Percentiles rank a stretch among this genome's conserved stretches.
Conservation (phyloP, 495 filamentous ascomycete genomes). For the Aspergillus affinis region DNA sequence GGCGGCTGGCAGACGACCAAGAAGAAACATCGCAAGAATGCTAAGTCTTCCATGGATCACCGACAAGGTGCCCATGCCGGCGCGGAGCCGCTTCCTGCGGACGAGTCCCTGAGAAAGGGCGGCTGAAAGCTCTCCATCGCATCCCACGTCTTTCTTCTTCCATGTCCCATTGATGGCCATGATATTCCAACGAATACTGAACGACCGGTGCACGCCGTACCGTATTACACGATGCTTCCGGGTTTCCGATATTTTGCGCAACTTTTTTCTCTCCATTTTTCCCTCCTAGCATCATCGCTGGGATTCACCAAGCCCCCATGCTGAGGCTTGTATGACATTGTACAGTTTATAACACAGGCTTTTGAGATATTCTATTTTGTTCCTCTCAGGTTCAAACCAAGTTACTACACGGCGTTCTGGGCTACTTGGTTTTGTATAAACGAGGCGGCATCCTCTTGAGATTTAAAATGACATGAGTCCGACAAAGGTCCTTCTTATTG, state of each 20-base stretch:
- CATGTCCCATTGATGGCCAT: not conserved
- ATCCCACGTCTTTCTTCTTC: slow-evolving; percentile 3
- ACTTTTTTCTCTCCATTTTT: not conserved
- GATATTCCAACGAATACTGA: not conserved
- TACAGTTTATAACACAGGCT: slow-evolving; percentile 17
- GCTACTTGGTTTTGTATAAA: slow-evolving; percentile 24
- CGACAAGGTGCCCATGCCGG: slow-evolving; percentile 26
- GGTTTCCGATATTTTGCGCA: not conserved
- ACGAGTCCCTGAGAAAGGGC: slow-evolving; percentile 51
- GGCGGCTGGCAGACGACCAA: slow-evolving; percentile 51
- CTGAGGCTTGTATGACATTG: slow-evolving; percentile 6
- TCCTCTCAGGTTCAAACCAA: slow-evolving; percentile 1
- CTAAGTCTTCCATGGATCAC: slow-evolving; percentile 34
- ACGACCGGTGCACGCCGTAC: slow-evolving; percentile 16
- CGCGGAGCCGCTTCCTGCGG: slow-evolving; percentile 45
- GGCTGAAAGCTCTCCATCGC: slow-evolving; percentile 32
- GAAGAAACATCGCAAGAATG: slow-evolving; percentile 47
- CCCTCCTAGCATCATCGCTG: not conserved
- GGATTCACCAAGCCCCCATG: not conserved
- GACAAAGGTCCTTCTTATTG: slow-evolving; percentile 15
- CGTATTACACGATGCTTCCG: not conserved
- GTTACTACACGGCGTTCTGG: slow-evolving; percentile 1
- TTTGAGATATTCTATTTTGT: slow-evolving; percentile 7
- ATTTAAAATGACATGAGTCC: slow-evolving; percentile 21
- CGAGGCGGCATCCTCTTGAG: slow-evolving; percentile 18